Evolutionary conservation across 192 early-diverging fungal genomes (phyloP).

Genomic region (Linnemannia exigua): DNA sequence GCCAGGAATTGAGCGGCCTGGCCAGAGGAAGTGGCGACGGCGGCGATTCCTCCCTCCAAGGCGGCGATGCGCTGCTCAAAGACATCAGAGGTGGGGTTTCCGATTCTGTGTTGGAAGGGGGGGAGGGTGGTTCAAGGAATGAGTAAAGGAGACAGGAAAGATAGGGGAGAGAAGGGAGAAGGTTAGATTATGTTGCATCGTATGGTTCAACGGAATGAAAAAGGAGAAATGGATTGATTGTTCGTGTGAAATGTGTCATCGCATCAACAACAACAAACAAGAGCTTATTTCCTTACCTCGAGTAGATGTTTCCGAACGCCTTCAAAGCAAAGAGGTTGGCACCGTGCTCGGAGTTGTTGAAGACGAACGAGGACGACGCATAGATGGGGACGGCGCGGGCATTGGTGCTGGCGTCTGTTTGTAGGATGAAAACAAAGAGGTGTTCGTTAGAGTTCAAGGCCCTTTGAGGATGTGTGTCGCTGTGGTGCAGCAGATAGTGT

Average conservation of each 20-base stretch:
- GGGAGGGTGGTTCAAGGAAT: neutral
- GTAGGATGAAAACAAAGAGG: neutral
- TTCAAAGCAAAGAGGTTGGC: constrained; percentile 85
- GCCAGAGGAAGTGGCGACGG: constrained; percentile 72
- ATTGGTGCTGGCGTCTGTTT: constrained; percentile 71
- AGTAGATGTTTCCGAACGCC: constrained; percentile 88
- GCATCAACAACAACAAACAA: neutral
- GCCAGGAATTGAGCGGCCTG: constrained; percentile 92
- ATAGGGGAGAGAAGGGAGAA: too few species aligned
- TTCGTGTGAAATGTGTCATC: neutral
- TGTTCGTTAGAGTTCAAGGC: neutral
- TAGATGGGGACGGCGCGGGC: constrained; percentile 94
- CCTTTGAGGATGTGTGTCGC: neutral
- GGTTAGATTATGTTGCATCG: constrained; percentile 9
- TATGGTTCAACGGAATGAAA: constrained; percentile 4
- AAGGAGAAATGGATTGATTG: neutral
- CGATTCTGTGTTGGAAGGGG: constrained; percentile 32
- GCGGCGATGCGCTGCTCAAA: constrained; percentile 95
- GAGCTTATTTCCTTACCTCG: constrained; percentile 64
- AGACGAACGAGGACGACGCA: constrained; percentile 88
- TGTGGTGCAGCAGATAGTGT: neutral
- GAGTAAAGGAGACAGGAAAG: neutral
- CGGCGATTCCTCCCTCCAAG: constrained; percentile 88
- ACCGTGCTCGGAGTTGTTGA: constrained; percentile 85
- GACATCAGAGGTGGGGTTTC: constrained; percentile 89